Evolutionary conservation across 331 rosid genomes (phyloP).

Genomic region (Dryas integrifolia): DNA sequence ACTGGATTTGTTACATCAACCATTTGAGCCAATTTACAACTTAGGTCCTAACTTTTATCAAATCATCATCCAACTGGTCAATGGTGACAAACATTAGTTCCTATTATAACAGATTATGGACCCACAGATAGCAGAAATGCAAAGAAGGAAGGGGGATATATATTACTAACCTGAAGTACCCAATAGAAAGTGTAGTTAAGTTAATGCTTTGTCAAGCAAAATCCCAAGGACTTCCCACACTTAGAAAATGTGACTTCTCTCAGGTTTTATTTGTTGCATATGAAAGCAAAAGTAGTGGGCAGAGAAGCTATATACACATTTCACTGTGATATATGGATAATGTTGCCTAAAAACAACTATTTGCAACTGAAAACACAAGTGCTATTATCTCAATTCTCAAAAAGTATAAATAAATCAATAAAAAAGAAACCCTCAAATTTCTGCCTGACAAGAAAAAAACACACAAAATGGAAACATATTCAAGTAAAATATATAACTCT

Average conservation of each 20-base stretch:
- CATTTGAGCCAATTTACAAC: conserved; percentile 18
- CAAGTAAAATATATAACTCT: not conserved
- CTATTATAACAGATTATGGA: not conserved
- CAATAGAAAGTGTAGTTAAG: not conserved
- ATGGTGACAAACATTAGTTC: not conserved
- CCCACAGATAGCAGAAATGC: not conserved
- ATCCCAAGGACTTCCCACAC: not conserved
- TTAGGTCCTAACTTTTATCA: conserved; percentile 14
- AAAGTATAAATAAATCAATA: not conserved
- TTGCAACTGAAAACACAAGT: too few species aligned
- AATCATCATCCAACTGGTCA: conserved; percentile 3
- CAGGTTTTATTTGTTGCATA: not conserved
- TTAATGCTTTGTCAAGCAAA: not conserved
- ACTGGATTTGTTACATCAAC: conserved; percentile 15
- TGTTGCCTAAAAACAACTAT: not conserved
- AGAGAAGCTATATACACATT: not conserved
- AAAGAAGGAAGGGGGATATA: not conserved
- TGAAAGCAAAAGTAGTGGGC: not conserved
- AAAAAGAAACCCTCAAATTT: not conserved
- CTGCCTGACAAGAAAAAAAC: not conserved
- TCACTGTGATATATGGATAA: conserved; percentile 1
- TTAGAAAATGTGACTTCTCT: not conserved
- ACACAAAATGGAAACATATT: not conserved
- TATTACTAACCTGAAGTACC: not conserved
- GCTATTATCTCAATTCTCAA: not conserved